phyloP scores from a whole-genome alignment of 768 basidiomycete genomes.

The Russula abietina region DNA sequence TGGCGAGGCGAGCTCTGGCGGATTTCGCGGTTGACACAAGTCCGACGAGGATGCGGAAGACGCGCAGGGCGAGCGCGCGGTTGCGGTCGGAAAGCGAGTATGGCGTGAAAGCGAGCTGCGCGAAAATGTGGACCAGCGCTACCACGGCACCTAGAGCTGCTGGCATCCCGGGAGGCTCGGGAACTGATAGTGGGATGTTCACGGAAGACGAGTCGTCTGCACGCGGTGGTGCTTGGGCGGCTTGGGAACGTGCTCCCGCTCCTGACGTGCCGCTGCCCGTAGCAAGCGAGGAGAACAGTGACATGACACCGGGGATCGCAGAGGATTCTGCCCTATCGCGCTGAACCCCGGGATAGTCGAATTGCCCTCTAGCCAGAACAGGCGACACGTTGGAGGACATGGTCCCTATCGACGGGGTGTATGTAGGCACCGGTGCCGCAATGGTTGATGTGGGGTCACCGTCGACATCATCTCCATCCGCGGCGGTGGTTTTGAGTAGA shows the following conservation, averaged over 20 bases:
- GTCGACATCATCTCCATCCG: slow-evolving; percentile 10
- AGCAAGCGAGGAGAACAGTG: slow-evolving; percentile 56
- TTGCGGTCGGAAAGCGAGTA: slow-evolving; percentile 44
- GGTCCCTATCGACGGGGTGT: slow-evolving; percentile 15
- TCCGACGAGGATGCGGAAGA: slow-evolving; percentile 49
- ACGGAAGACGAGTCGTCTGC: slow-evolving; percentile 33
- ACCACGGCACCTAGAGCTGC: slow-evolving; percentile 55
- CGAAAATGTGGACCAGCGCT: slow-evolving; percentile 60
- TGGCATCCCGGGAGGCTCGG: slow-evolving; percentile 28
- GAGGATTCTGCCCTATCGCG: slow-evolving; percentile 39
- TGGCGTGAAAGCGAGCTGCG: slow-evolving; percentile 65
- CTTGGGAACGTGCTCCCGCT: slow-evolving; percentile 51
- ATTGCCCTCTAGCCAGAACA: slow-evolving; percentile 50
- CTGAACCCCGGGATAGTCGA: slow-evolving; percentile 40
- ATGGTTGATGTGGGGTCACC: slow-evolving; percentile 19
- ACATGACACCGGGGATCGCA: slow-evolving; percentile 54
- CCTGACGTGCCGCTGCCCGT: slow-evolving; percentile 31
- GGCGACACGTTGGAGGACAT: slow-evolving; percentile 41
- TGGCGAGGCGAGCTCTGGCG: slow-evolving; percentile 56
- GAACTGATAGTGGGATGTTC: slow-evolving; percentile 27
- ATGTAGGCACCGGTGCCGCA: not conserved
- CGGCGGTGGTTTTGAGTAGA: slow-evolving; percentile 17
- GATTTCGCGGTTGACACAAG: slow-evolving; percentile 44
- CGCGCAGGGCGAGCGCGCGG: slow-evolving; percentile 45
- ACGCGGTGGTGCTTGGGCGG: slow-evolving; percentile 41